phyloP scores from a whole-genome alignment of 495 filamentous ascomycete species.

The Penicillium atrosanguineum region DNA sequence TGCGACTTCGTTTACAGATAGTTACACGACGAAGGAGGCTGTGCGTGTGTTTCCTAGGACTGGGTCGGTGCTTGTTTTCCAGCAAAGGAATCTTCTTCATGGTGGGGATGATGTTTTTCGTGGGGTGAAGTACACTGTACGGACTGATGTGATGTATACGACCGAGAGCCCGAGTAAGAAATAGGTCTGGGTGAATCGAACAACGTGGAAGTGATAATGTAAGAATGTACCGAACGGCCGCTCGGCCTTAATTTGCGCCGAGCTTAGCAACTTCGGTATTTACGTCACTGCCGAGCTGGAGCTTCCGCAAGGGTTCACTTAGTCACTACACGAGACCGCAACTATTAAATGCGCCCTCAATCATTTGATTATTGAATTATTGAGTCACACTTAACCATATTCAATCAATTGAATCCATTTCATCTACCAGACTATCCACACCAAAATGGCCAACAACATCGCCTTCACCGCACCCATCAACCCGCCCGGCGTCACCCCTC shows the following conservation, averaged over 20 bases:
- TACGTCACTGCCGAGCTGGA: neutral
- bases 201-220: neutral
- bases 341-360: neutral
- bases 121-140: slow-evolving; percentile 76
- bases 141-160: slow-evolving; percentile 74
- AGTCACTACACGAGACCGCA: neutral
- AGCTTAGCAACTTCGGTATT: neutral
- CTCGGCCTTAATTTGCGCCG: neutral
- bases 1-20: slow-evolving; percentile 60
- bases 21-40: slow-evolving; percentile 34
- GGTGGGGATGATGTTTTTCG: slow-evolving; percentile 68
- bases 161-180: neutral
- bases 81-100: slow-evolving; percentile 67
- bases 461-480: slow-evolving; percentile 55
- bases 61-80: slow-evolving; percentile 74
- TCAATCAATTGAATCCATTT: neutral
- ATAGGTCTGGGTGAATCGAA: neutral
- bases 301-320: neutral
- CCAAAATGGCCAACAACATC: slow-evolving; percentile 35
- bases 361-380: too few species aligned
- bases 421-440: neutral
- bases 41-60: slow-evolving; percentile 67
- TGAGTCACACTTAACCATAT: too few species aligned
- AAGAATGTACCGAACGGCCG: too few species aligned
- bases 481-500: slow-evolving; percentile 37